Percentiles rank a stretch among this genome's conserved stretches.
Conservation (phyloP, 2,329 filamentous ascomycete species). For the Phoma sp. region DNA sequence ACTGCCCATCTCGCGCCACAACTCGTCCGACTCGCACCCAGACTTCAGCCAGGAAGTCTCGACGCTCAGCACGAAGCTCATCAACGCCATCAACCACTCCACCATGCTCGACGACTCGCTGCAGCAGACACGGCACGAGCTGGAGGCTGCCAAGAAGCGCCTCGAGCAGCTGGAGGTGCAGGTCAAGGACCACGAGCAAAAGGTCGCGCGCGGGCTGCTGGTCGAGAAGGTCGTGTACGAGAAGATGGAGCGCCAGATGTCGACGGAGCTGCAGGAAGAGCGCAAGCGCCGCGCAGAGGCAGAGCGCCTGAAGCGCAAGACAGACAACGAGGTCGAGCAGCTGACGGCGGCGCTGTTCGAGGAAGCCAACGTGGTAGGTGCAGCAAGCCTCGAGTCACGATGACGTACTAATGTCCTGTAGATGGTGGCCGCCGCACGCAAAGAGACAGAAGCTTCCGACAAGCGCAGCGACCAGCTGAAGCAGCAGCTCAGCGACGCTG, state of each 20-base stretch:
- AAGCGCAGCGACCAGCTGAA: constrained; percentile 88
- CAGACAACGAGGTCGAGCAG: constrained; percentile 90
- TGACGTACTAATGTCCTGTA: constrained; percentile 42
- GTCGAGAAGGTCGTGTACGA: constrained; percentile 79
- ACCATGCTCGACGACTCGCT: constrained; percentile 89
- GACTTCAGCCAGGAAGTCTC: constrained; percentile 80
- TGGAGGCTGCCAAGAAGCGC: constrained; percentile 74
- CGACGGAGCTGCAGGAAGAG: constrained; percentile 53
- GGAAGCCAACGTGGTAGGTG: constrained; percentile 83
- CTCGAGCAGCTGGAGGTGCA: constrained; percentile 74
- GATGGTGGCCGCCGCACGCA: constrained; percentile 92
- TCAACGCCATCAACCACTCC: constrained; percentile 97
- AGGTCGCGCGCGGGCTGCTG: constrained; percentile 76
- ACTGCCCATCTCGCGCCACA: constrained; percentile 44
- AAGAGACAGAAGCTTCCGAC: constrained; percentile 80
- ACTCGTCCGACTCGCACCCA: constrained; percentile 62
- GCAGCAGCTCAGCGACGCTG: constrained; percentile 84
- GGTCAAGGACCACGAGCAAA: constrained; percentile 72
- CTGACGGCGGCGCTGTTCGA: constrained; percentile 94
- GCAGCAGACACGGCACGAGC: constrained; percentile 80
- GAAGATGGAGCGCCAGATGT: constrained; percentile 52
- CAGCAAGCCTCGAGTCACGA: not conserved
- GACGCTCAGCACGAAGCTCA: constrained; percentile 90
- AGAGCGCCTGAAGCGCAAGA: constrained; percentile 77
- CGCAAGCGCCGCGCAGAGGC: constrained; percentile 50